Evolutionary conservation across 257 asterid genomes (phyloP), one percentile per base, ranked within the genome.

Genomic region (Solanum lycopersicoides): DNA sequence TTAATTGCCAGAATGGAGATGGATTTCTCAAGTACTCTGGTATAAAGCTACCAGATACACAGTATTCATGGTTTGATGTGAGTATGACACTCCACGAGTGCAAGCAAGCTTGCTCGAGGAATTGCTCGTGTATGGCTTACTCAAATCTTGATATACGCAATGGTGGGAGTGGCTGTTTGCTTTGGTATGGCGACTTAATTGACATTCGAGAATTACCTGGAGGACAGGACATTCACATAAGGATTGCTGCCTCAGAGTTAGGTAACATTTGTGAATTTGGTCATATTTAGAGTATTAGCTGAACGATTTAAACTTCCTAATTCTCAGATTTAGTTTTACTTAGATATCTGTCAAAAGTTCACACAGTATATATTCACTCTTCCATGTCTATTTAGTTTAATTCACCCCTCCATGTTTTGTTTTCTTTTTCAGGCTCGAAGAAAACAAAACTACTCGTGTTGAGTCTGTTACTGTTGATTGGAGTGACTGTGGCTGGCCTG

Each of bases 121-220:
- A 91, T 35, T 90, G 93, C 77, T 88, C 90, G 20, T 91, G 93
- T 42, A 56, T 69, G 89, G 91, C 92, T 41, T 88, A 89, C 75
- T 35, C 91, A 32, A 83, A 89, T 41, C 72, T 83, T 12, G 85
- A 89, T 25, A 60, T 87, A n/a, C 86, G 91, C 37, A 86, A 77
- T 32, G 75, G 59, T 28, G 91, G 91, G 14, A 88, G 83, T 66
- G 93, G 92, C 35, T 91, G 93, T 74, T 59, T 92, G 82, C 77
- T 88, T 74, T 92, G 93, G 93, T 92, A 28, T 82, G 90, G 13
- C 8, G 79, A 89, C n/a, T 63, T 91, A 47, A 83, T 76, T 45
- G 90, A 91, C 82, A 90, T 90, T 25, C 80, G 59, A 35, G 34
- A 83, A 37, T 25, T 88, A 6, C 16, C 83, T 56, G 44, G 71